Conservation (phyloP, 2,329 filamentous ascomycete genomes). For the Microcyclospora pomicola region DNA sequence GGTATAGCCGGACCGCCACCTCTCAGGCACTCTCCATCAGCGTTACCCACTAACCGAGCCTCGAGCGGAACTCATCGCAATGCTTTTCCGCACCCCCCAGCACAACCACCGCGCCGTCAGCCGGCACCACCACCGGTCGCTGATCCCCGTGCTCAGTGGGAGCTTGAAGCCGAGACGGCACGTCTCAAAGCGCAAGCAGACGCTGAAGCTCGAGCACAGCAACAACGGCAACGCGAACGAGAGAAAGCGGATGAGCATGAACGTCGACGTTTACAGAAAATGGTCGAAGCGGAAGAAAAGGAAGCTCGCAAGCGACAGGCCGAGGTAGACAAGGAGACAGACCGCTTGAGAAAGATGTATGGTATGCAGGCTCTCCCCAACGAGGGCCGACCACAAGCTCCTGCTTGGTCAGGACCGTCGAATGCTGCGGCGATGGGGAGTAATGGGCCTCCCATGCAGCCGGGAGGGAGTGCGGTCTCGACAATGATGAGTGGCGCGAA, state of each 20-base stretch:
- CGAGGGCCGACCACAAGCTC: not conserved
- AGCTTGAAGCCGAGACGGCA: slow-evolving; percentile 37
- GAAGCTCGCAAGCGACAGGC: slow-evolving; percentile 38
- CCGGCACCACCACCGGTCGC: slow-evolving; percentile 24
- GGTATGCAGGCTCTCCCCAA: slow-evolving; percentile 34
- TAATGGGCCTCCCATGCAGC: slow-evolving; percentile 19
- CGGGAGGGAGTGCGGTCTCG: slow-evolving; percentile 15
- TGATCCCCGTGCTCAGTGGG: slow-evolving; percentile 40
- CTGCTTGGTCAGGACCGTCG: too few species aligned
- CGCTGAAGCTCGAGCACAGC: slow-evolving; percentile 35
- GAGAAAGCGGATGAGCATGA: slow-evolving; percentile 44
- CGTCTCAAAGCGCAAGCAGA: slow-evolving; percentile 30
- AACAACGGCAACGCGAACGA: slow-evolving; percentile 38
- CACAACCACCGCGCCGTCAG: slow-evolving; percentile 5
- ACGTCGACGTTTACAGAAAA: slow-evolving; percentile 43
- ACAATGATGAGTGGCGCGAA: slow-evolving; percentile 22
- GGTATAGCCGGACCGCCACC: slow-evolving; percentile 1
- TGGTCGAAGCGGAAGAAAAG: slow-evolving; percentile 42
- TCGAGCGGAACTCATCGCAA: slow-evolving; percentile 10
- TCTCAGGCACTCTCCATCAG: slow-evolving; percentile 1
- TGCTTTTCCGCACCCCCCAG: slow-evolving; percentile 16
- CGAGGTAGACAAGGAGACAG: slow-evolving; percentile 58
- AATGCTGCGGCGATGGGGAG: slow-evolving; percentile 6
- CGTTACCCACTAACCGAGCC: slow-evolving; percentile 1
- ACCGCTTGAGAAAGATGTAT: slow-evolving; percentile 54